Evolutionary conservation across 768 basidiomycete genomes (phyloP).

Genomic region (Termitomyces sp.): DNA sequence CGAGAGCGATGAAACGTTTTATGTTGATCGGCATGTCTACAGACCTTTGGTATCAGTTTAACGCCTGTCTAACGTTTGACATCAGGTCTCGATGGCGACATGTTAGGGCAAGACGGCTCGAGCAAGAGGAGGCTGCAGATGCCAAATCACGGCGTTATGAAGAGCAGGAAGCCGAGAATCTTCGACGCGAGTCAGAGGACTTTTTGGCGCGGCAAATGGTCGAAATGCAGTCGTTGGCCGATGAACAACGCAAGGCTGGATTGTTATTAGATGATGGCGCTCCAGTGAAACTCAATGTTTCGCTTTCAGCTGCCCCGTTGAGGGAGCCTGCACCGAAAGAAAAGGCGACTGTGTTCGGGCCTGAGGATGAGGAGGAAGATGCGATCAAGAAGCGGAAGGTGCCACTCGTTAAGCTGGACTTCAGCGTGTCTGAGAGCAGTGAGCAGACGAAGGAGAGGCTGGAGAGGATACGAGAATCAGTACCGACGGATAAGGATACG

Average conservation of each 20-base stretch:
- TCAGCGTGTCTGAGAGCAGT: constrained; percentile 72
- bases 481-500: constrained; percentile 73
- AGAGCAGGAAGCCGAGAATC: constrained; percentile 79
- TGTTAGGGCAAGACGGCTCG: constrained; percentile 61
- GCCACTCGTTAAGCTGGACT: constrained; percentile 87
- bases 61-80: not conserved
- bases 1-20: constrained; percentile 89
- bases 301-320: constrained; percentile 44
- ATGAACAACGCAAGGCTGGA: constrained; percentile 87
- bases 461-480: constrained; percentile 67
- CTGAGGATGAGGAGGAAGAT: constrained; percentile 87
- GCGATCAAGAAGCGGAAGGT: constrained; percentile 76
- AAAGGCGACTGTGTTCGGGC: constrained; percentile 63
- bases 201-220: constrained; percentile 94
- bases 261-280: constrained; percentile 88
- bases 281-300: constrained; percentile 82
- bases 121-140: constrained; percentile 80
- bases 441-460: constrained; percentile 77
- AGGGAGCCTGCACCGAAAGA: constrained; percentile 41
- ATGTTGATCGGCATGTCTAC: constrained; percentile 72
- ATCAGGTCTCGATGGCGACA: constrained; percentile 81
- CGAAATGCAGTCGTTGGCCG: constrained; percentile 88
- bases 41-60: not conserved
- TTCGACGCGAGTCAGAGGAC: constrained; percentile 86
- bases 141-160: constrained; percentile 77